Evolutionary conservation across 306 rosid species (phyloP).

Genomic region (Citrullus colocynthis): DNA sequence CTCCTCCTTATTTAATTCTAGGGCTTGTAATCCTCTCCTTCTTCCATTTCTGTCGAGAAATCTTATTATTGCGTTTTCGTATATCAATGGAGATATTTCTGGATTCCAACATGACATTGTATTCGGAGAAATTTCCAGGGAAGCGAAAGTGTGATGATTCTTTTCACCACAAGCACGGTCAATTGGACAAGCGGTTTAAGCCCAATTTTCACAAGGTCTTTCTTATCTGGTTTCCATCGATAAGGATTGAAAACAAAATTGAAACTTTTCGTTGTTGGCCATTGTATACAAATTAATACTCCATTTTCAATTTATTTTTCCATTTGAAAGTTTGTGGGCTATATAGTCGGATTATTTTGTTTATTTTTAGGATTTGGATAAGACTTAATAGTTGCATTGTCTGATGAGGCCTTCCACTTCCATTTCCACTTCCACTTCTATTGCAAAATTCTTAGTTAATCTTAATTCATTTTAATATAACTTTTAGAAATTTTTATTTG

Average conservation of each 20-base stretch:
- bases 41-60: neutral
- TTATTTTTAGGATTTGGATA: neutral
- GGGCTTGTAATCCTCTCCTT: neutral
- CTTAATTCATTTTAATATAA: too few relatives aligned
- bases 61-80: neutral
- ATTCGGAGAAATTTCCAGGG: slow-evolving; percentile 27
- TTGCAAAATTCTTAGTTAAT: neutral
- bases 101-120: slow-evolving; percentile 29
- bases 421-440: neutral
- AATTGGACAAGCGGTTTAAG: slow-evolving; percentile 50
- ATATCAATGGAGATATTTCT: slow-evolving; percentile 37
- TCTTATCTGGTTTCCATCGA: neutral
- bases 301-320: neutral
- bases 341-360: neutral
- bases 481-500: too few relatives aligned
- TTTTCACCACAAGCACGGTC: slow-evolving; percentile 38
- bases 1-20: neutral
- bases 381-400: neutral
- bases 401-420: neutral
- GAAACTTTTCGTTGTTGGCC: neutral
- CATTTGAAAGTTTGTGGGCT: neutral
- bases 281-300: neutral
- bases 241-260: neutral
- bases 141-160: slow-evolving; percentile 63
- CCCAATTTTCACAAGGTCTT: slow-evolving; percentile 36